phyloP scores from a whole-genome alignment of 164 flowering plant species.

The Tinospora cordifolia region DNA sequence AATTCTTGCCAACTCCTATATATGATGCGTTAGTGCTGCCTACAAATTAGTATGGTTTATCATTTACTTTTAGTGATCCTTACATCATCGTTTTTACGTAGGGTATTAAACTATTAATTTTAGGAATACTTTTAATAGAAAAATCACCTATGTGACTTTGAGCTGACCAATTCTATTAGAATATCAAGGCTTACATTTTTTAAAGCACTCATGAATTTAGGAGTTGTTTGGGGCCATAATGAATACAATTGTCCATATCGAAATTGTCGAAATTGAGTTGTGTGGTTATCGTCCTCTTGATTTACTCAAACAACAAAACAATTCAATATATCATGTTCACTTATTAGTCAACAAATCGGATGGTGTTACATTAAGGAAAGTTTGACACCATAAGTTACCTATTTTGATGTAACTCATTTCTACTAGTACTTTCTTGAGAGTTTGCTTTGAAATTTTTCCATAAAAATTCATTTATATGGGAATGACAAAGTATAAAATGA shows the following conservation, averaged over 20 bases:
- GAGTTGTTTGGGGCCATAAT: background rate
- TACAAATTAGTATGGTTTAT: background rate
- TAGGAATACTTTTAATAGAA: too few relatives aligned
- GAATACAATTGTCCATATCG: background rate
- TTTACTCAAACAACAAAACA: too few relatives aligned
- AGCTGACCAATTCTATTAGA: background rate
- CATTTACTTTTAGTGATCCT: background rate
- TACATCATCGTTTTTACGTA: background rate
- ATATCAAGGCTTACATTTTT: background rate
- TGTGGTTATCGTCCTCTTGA: background rate
- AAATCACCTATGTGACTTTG: constrained; percentile 3
- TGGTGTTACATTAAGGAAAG: too few relatives aligned
- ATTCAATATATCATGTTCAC: too few relatives aligned
- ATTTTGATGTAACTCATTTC: background rate
- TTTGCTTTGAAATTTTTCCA: background rate
- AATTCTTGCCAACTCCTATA: too few relatives aligned
- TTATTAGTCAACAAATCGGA: too few relatives aligned
- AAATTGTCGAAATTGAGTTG: background rate
- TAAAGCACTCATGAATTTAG: background rate
- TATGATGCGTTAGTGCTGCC: too few relatives aligned
- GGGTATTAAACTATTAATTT: too few relatives aligned
- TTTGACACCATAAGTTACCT: background rate
- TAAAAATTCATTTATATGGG: too few relatives aligned
- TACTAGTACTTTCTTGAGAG: background rate
- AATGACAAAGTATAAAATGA: too few relatives aligned